Evolutionary conservation across 805 yeast species (phyloP).

Genomic region (Nakazawaea anatomiae): DNA sequence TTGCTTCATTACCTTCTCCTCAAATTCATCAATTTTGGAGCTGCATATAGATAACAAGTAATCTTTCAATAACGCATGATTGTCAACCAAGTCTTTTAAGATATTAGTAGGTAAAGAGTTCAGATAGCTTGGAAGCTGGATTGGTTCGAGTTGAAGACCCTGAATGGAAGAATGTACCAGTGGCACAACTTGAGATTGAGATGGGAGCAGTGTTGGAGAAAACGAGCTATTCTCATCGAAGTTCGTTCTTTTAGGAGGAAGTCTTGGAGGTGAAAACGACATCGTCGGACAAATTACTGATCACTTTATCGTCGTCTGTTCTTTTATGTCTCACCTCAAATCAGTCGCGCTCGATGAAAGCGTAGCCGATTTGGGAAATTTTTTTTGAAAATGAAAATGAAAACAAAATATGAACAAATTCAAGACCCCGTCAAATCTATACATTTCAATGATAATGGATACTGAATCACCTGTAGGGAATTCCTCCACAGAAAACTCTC

Average conservation of each 20-base stretch:
- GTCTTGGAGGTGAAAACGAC: background rate
- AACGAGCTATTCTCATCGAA: background rate
- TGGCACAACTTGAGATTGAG: background rate
- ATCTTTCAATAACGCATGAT: constrained; percentile 2
- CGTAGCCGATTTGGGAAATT: too few relatives aligned
- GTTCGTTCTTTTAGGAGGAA: background rate
- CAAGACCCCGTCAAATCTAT: background rate
- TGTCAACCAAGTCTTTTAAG: background rate
- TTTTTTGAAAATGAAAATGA: too few relatives aligned
- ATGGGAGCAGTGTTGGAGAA: background rate
- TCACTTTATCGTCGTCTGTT: background rate
- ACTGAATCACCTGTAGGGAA: background rate
- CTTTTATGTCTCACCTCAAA: too few relatives aligned
- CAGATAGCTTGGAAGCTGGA: background rate
- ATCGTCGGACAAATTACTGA: too few relatives aligned
- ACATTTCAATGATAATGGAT: background rate
- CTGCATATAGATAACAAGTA: background rate
- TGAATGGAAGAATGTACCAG: background rate
- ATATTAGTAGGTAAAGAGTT: constrained; percentile 1
- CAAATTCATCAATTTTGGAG: background rate
- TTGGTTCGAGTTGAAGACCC: background rate
- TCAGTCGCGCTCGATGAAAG: too few relatives aligned
- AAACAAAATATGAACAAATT: background rate
- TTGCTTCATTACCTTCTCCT: background rate
- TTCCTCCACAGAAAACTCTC: background rate